Conservation (phyloP, 139 green algal species). For the Chlorella sorokiniana region DNA sequence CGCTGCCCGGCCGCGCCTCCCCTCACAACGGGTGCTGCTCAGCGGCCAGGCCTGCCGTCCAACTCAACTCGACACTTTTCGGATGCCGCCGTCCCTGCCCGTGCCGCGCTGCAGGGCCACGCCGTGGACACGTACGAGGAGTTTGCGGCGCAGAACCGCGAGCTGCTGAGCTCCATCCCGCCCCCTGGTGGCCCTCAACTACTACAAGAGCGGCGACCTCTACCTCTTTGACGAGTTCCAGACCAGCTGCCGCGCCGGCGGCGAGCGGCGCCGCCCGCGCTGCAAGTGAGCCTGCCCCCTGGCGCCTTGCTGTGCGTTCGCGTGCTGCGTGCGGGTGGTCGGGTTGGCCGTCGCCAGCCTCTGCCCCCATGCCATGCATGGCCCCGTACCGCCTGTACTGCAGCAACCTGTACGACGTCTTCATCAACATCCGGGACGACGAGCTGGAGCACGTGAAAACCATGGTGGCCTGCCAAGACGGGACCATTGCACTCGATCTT, state of each 20-base stretch:
- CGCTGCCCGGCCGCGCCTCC: too few species aligned
- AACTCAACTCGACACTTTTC: too few species aligned
- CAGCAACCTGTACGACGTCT: slow-evolving; percentile 86
- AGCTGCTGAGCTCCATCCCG: slow-evolving; percentile 78
- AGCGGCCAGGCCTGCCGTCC: background rate
- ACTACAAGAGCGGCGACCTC: slow-evolving; percentile 76
- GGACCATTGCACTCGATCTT: slow-evolving; percentile 1
- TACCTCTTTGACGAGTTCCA: slow-evolving; percentile 82
- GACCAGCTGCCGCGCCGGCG: slow-evolving; percentile 41
- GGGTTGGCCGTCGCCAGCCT: background rate
- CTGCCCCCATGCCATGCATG: background rate
- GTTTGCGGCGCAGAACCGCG: slow-evolving; percentile 80
- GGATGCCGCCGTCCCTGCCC: too few species aligned
- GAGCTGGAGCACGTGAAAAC: slow-evolving; percentile 94
- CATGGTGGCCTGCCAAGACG: slow-evolving; percentile 84
- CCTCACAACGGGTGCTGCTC: background rate
- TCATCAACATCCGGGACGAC: slow-evolving; percentile 90
- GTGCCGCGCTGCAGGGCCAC: slow-evolving; percentile 61
- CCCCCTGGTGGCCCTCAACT: slow-evolving; percentile 87
- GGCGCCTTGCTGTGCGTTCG: too few species aligned
- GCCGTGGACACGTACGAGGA: slow-evolving; percentile 89
- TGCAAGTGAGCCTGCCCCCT: slow-evolving; percentile 48
- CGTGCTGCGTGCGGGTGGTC: too few species aligned
- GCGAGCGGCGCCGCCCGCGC: slow-evolving; percentile 38
- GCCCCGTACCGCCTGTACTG: slow-evolving; percentile 3